Conservation (phyloP, 495 filamentous ascomycete genomes). For the Darksidea phi region DNA sequence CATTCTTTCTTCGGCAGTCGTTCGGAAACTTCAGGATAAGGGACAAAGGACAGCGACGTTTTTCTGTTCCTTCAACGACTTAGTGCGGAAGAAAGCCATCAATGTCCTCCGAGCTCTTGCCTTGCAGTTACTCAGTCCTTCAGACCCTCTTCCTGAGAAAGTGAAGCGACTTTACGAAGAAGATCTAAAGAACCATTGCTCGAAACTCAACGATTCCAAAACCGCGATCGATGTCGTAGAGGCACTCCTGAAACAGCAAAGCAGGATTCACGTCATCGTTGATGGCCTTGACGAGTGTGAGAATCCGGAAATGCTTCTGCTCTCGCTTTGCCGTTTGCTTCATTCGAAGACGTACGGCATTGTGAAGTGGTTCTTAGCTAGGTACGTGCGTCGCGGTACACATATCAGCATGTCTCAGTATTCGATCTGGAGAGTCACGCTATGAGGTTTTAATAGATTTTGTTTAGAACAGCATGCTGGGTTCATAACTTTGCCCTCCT, state of each 20-base stretch:
- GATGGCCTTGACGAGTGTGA: slow-evolving; percentile 44
- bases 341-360: slow-evolving; percentile 34
- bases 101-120: slow-evolving; percentile 37
- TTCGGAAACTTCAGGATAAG: slow-evolving; percentile 28
- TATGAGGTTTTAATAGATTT: no score
- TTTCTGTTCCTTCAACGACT: slow-evolving; percentile 42
- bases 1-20: slow-evolving; percentile 34
- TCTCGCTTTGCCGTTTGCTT: slow-evolving; percentile 23
- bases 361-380: slow-evolving; percentile 44
- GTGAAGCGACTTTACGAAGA: slow-evolving; percentile 32
- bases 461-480: no score
- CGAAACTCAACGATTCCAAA: slow-evolving; percentile 21
- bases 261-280: slow-evolving; percentile 37
- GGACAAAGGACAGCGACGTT: slow-evolving; percentile 35
- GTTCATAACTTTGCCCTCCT: no score
- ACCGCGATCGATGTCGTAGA: slow-evolving; percentile 29
- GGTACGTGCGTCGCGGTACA: no score
- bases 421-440: no score
- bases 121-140: slow-evolving; percentile 35
- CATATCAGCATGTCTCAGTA: no score
- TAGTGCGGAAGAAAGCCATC: slow-evolving; percentile 27
- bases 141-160: slow-evolving; percentile 32
- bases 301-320: slow-evolving; percentile 15
- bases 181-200: slow-evolving; percentile 27
- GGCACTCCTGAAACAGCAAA: slow-evolving; percentile 31